These are phyloP conservation scores for Rhypophila decipiens DNA, from an alignment of 495 filamentous ascomycete species.

Conservation along the genomic window DNA sequence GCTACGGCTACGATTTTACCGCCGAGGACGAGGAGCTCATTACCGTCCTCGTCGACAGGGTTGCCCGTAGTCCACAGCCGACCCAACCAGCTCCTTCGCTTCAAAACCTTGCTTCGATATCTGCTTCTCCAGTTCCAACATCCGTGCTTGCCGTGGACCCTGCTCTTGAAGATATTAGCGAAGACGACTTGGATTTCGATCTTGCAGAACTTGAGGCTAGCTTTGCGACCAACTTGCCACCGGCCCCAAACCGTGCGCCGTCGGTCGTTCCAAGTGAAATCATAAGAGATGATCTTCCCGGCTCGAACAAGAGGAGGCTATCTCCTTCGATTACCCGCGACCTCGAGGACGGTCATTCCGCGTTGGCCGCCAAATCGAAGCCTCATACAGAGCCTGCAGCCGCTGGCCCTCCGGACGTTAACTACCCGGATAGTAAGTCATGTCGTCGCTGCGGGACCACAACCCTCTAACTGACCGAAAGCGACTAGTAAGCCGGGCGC, in stretches of 20 bases:
- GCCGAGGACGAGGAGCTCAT: slow-evolving; percentile 49
- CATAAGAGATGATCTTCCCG: too few species aligned
- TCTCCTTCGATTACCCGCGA: slow-evolving; percentile 7
- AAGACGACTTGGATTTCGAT: slow-evolving; percentile 20
- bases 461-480: slow-evolving; percentile 32
- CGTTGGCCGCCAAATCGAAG: slow-evolving; percentile 14
- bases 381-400: slow-evolving; percentile 3
- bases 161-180: slow-evolving; percentile 7
- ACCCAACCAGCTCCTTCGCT: slow-evolving; percentile 1
- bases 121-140: neutral
- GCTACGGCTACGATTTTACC: slow-evolving; percentile 71
- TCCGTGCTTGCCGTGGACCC: slow-evolving; percentile 10
- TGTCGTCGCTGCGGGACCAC: too few species aligned
- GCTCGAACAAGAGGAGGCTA: slow-evolving; percentile 4
- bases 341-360: slow-evolving; percentile 1
- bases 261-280: too few species aligned
- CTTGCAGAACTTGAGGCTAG: slow-evolving; percentile 13
- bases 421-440: slow-evolving; percentile 44
- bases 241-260: neutral
- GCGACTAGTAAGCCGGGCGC: slow-evolving; percentile 58
- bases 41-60: slow-evolving; percentile 11
- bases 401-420: slow-evolving; percentile 16
- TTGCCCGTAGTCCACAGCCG: slow-evolving; percentile 5
- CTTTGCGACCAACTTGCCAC: slow-evolving; percentile 4
- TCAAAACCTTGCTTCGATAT: too few species aligned